phyloP scores from a whole-genome alignment of 129 eudicot genomes.

The Glebionis coronaria region DNA sequence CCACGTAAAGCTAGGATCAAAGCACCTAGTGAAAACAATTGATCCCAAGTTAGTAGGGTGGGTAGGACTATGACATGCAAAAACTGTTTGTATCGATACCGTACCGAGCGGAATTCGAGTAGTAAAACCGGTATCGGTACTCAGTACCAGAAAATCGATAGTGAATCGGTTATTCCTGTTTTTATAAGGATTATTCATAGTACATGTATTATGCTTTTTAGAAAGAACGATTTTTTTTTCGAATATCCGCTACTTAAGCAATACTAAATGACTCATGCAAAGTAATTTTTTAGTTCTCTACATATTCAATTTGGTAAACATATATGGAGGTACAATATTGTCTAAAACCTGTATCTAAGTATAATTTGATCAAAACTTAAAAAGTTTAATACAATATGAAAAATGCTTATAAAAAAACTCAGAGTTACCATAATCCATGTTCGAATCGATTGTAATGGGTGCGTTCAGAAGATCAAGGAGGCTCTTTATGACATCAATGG shows the following conservation, averaged over 20 bases:
- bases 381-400: conserved; percentile 8
- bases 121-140: too few species aligned
- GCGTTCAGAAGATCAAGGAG: conserved; percentile 92
- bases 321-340: conserved; percentile 57
- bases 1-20: too few species aligned
- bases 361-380: conserved; percentile 8
- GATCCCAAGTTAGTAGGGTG: too few species aligned
- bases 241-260: conserved; percentile 57
- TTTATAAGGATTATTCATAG: too few species aligned
- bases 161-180: too few species aligned
- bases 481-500: conserved; percentile 77
- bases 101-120: too few species aligned
- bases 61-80: too few species aligned
- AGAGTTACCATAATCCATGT: conserved; percentile 76
- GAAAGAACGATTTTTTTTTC: too few species aligned
- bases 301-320: conserved; percentile 13
- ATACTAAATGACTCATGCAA: conserved; percentile 45
- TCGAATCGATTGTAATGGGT: conserved; percentile 91
- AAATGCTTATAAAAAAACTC: conserved; percentile 59
- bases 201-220: too few species aligned
- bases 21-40: too few species aligned
- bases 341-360: conserved; percentile 21
- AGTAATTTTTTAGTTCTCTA: conserved; percentile 40
- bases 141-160: too few species aligned
- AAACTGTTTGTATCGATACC: too few species aligned